Conservation (phyloP, 2,329 filamentous ascomycete genomes). For the Colletotrichum agaves region DNA sequence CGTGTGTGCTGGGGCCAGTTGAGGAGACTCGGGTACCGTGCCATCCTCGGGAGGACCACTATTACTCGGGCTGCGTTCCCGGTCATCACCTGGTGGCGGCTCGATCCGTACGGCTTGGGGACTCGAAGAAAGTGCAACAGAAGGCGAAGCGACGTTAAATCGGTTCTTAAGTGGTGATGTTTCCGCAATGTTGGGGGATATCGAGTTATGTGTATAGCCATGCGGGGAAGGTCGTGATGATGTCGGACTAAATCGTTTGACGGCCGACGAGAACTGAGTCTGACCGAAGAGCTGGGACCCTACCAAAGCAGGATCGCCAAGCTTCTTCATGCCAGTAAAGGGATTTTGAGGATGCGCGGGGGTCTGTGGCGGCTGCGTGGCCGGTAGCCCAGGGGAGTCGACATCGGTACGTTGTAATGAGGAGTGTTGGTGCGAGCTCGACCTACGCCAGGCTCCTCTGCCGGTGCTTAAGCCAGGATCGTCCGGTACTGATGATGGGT, state of each 20-base stretch:
- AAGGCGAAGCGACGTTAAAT: conserved; percentile 59
- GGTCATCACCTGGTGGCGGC: conserved; percentile 26
- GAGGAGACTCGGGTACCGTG: conserved; percentile 51
- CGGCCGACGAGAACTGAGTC: conserved; percentile 64
- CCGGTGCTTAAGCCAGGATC: conserved; percentile 51
- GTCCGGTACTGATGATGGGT: conserved; percentile 44
- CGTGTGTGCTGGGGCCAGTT: not conserved
- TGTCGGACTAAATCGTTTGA: conserved; percentile 63
- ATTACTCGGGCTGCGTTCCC: conserved; percentile 42
- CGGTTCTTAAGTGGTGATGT: conserved; percentile 63
- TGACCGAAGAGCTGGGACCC: conserved; percentile 65
- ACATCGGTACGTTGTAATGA: conserved; percentile 34
- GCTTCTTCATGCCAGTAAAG: conserved; percentile 52
- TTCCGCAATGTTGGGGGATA: conserved; percentile 58
- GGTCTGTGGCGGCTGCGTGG: conserved; percentile 55
- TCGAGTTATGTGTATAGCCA: conserved; percentile 53
- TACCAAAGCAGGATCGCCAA: conserved; percentile 48
- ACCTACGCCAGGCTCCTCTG: conserved; percentile 51
- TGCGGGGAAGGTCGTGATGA: conserved; percentile 68
- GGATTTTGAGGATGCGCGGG: conserved; percentile 58
- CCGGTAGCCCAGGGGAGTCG: conserved; percentile 46
- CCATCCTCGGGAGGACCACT: conserved; percentile 44
- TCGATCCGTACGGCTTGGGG: conserved; percentile 44
- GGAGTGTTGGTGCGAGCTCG: conserved; percentile 48
- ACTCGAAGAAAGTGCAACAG: conserved; percentile 53